Evolutionary conservation across 2,329 filamentous ascomycete species (phyloP).

Genomic region (Cladosporium sp.): DNA sequence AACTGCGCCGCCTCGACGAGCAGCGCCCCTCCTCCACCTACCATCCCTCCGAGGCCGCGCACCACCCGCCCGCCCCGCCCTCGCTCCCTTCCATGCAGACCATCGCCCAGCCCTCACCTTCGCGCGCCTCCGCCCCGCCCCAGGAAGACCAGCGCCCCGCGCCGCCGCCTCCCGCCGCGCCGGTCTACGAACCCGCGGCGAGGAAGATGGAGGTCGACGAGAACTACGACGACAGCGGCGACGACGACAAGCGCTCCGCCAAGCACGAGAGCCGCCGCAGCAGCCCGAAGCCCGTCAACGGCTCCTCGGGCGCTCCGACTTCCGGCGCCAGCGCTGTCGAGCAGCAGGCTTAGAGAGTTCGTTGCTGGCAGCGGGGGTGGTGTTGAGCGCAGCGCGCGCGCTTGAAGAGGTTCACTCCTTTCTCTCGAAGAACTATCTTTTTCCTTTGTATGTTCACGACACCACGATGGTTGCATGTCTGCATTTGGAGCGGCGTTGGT

Average conservation of each 20-base stretch:
- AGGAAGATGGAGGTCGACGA: conserved; percentile 97
- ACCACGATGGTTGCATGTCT: background rate
- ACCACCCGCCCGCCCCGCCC: conserved; percentile 53
- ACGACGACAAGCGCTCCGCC: conserved; percentile 61
- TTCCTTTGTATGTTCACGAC: background rate
- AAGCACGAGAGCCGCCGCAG: conserved; percentile 42
- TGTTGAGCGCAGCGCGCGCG: no score
- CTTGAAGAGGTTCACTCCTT: background rate
- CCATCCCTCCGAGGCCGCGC: conserved; percentile 86
- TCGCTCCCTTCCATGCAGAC: conserved; percentile 46
- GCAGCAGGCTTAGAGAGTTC: conserved; percentile 1
- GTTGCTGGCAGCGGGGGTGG: no score
- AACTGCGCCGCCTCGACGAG: conserved; percentile 54
- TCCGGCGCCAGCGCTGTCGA: background rate
- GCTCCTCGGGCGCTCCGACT: conserved; percentile 4
- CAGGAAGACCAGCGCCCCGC: conserved; percentile 37
- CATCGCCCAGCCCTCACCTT: conserved; percentile 43
- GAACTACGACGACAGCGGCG: conserved; percentile 90
- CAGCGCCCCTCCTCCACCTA: conserved; percentile 64
- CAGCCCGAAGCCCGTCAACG: conserved; percentile 33
- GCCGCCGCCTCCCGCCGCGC: conserved; percentile 27
- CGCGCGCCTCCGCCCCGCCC: conserved; percentile 46
- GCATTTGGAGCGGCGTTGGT: background rate
- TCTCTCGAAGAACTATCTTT: background rate
- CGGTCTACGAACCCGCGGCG: conserved; percentile 70